These are phyloP conservation scores for Botrytis galanthina DNA, from an alignment of 2,329 filamentous ascomycete genomes.

Conservation along the genomic window DNA sequence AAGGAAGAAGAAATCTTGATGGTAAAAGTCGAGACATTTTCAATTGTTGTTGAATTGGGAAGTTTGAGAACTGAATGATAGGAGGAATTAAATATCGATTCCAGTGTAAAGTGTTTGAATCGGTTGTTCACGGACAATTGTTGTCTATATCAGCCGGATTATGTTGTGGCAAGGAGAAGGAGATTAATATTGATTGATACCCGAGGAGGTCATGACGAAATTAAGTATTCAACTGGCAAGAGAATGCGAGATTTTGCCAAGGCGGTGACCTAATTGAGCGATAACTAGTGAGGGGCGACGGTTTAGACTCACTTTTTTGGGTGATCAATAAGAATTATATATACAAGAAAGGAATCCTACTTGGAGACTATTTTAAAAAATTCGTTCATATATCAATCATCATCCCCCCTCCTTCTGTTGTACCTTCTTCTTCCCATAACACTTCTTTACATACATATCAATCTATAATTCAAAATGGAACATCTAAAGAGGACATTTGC, in stretches of 20 bases:
- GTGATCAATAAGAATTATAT: slow-evolving; percentile 8
- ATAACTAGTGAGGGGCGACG: slow-evolving; percentile 15
- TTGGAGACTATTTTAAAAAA: not conserved
- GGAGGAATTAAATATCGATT: not conserved
- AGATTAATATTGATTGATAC: not conserved
- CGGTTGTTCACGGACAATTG: not conserved
- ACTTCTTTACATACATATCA: slow-evolving; percentile 25
- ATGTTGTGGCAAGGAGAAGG: not conserved
- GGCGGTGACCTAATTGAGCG: slow-evolving; percentile 8
- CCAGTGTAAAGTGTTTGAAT: not conserved
- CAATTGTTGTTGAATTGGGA: not conserved
- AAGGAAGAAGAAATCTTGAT: slow-evolving; percentile 32
- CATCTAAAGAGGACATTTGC: slow-evolving; percentile 55
- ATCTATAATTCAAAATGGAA: slow-evolving; percentile 39
- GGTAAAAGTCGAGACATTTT: slow-evolving; percentile 35
- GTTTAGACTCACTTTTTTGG: slow-evolving; percentile 2
- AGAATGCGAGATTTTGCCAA: slow-evolving; percentile 26
- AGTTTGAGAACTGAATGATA: not conserved
- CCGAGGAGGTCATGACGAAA: slow-evolving; percentile 3
- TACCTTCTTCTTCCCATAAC: not conserved
- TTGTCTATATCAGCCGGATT: not conserved
- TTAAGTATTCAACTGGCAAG: not conserved
- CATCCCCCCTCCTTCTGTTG: not conserved
- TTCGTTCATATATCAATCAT: not conserved
- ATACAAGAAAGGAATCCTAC: not conserved